Conservation (phyloP, 352 stramenopile species). For the Phytophthora syringae region DNA sequence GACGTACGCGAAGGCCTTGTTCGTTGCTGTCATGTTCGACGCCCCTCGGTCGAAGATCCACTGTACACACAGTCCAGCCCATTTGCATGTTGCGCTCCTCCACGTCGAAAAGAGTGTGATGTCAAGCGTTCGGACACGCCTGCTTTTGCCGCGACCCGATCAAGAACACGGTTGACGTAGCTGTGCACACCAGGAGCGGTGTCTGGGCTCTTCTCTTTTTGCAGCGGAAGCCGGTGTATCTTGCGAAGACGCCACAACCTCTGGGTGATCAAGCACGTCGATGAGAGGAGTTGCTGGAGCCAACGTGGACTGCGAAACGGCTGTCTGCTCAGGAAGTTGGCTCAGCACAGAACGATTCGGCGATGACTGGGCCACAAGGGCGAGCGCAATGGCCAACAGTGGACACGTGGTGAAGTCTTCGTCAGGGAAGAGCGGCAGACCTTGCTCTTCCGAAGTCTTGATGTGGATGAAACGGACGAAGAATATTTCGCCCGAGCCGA, state of each 20-base stretch:
- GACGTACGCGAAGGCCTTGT: slow-evolving; percentile 27
- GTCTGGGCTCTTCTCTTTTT: background rate
- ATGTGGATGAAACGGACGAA: slow-evolving; percentile 35
- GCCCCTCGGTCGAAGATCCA: slow-evolving; percentile 19
- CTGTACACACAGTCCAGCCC: background rate
- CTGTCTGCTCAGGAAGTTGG: slow-evolving; percentile 9
- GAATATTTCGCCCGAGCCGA: slow-evolving; percentile 23
- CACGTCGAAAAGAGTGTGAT: slow-evolving; percentile 34
- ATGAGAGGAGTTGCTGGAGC: background rate
- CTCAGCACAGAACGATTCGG: slow-evolving; percentile 8
- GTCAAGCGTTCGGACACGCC: slow-evolving; percentile 9
- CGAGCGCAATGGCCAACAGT: slow-evolving; percentile 22
- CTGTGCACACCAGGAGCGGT: background rate
- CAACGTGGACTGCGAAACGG: background rate
- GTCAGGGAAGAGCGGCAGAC: slow-evolving; percentile 33
- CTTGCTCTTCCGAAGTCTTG: slow-evolving; percentile 40
- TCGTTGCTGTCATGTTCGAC: slow-evolving; percentile 28
- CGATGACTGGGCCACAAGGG: slow-evolving; percentile 1
- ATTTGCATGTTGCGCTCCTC: slow-evolving; percentile 23
- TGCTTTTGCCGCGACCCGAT: background rate
- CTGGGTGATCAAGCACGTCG: background rate
- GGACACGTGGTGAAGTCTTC: slow-evolving; percentile 29
- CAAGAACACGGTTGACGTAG: slow-evolving; percentile 6
- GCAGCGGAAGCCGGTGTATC: too few relatives aligned
- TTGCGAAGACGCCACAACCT: background rate